Conservation (phyloP, 257 asterid genomes). For the Orobanche coerulescens region DNA sequence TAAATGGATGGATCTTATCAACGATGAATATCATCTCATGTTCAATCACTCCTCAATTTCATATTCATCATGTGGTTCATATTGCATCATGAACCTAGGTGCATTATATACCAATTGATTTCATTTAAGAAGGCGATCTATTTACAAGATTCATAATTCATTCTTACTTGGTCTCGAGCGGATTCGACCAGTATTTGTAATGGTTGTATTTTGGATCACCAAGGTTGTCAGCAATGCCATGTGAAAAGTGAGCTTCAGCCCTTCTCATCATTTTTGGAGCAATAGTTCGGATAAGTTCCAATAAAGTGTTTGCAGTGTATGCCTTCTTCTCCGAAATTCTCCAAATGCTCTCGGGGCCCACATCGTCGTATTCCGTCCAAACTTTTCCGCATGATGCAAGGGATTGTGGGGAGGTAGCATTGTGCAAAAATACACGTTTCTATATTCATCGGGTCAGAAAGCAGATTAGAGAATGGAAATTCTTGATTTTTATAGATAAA, state of each 20-base stretch:
- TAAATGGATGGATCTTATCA: no score
- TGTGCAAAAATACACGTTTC: slow-evolving; percentile 28
- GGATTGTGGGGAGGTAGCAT: slow-evolving; percentile 17
- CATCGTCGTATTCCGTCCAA: slow-evolving; percentile 73
- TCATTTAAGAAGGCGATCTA: no score
- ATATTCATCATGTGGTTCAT: no score
- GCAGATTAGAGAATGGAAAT: background rate
- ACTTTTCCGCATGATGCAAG: slow-evolving; percentile 47
- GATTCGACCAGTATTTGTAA: slow-evolving; percentile 92
- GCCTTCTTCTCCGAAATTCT: slow-evolving; percentile 45
- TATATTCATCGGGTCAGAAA: slow-evolving; percentile 6
- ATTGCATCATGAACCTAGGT: no score
- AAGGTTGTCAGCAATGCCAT: slow-evolving; percentile 73
- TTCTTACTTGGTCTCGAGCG: slow-evolving; percentile 78
- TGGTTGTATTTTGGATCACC: slow-evolving; percentile 69
- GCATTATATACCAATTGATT: no score
- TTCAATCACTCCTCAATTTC: no score
- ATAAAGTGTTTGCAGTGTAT: slow-evolving; percentile 46
- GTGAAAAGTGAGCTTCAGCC: slow-evolving; percentile 82
- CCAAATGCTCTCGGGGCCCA: slow-evolving; percentile 44
- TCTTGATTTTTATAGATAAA: background rate
- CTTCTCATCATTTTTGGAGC: slow-evolving; percentile 89
- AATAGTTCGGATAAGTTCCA: slow-evolving; percentile 58
- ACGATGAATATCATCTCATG: no score
- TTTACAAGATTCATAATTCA: background rate